phyloP scores from a whole-genome alignment of 2,329 filamentous ascomycete species.

The Aspergillus amoenus region DNA sequence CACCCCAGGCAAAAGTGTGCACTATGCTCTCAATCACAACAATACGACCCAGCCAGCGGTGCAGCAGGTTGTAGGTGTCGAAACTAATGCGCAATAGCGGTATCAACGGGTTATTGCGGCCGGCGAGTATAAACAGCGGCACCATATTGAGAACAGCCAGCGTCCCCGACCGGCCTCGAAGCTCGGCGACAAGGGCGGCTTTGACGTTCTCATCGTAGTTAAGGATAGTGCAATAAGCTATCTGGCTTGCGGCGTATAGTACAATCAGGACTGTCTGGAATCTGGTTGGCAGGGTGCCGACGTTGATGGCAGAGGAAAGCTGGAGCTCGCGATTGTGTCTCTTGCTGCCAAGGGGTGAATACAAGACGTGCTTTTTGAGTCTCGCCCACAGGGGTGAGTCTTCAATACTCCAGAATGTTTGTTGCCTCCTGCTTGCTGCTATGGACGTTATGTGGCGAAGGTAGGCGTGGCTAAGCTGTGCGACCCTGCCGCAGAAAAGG shows the following conservation, averaged over 20 bases:
- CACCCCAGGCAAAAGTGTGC: constrained; percentile 74
- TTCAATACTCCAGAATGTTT: constrained; percentile 48
- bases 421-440: constrained; percentile 36
- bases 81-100: constrained; percentile 80
- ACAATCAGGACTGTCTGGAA: constrained; percentile 70
- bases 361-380: constrained; percentile 49
- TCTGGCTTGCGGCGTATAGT: constrained; percentile 69
- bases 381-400: constrained; percentile 41
- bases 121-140: constrained; percentile 81
- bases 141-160: constrained; percentile 89
- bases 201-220: constrained; percentile 45
- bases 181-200: constrained; percentile 68
- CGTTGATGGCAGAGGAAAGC: constrained; percentile 65
- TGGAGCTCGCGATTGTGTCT: constrained; percentile 75
- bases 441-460: constrained; percentile 45
- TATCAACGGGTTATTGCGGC: constrained; percentile 92
- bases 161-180: constrained; percentile 81
- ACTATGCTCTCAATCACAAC: constrained; percentile 68
- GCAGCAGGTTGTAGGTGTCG: constrained; percentile 91
- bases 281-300: constrained; percentile 76
- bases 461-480: constrained; percentile 46
- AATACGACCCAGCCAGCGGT: constrained; percentile 79
- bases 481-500: constrained; percentile 42
- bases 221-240: constrained; percentile 66
- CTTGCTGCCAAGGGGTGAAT: constrained; percentile 69